Base-by-base conservation (phyloP, 257 asterid genomes). In the Rubia yunnanensis region DNA sequence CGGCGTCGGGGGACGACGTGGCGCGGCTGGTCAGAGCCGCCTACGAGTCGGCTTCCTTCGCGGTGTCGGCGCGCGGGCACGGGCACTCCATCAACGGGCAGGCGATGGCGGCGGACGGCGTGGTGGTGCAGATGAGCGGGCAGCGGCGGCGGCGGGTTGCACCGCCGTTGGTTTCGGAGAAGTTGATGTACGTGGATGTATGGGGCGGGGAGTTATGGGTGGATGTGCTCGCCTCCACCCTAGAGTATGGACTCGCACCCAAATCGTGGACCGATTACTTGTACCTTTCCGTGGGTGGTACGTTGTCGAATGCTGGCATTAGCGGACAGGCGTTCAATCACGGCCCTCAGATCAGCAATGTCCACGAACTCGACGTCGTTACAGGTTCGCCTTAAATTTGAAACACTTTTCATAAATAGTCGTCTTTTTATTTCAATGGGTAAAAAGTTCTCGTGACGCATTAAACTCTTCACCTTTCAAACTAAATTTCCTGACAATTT, bases 201-300 rank as follows among this genome's bases (percentile, higher is more conserved):
- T 86, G 96, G 95, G 96, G 96, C 14, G 96, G 95, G 24, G 95
- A 85, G 46, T 35, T 85, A 0, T 89, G 96, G 96, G 79, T 84
- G 39, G 96, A 89, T 78, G 92, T 89, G 55, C 66, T 89, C 63
- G 76, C 35, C 74, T 77, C 82, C 72, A 83, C 87, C 36, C 56
- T 89, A 65, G 76, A 76, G 60, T 66, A 83, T 62, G 96, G 95
- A 44, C 91, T 89, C 57, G 88, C 92, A 49, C 95, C 96, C 2
- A 86, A 83, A 58, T 89, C 96, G 28, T 89, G 96, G 96, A 89
- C 96, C 0, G 96, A 89, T 54, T 89, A 89, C 80, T 79, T 89
- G 94, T 85, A 89, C 79, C 89, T 89, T 62, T 84, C 95, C 0
- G 95, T 89, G 11, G 96, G 96, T 0, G 96, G 96, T 67, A 89